phyloP scores from a whole-genome alignment of 108 stramenopile species.

The Schizochytrium sp. region DNA sequence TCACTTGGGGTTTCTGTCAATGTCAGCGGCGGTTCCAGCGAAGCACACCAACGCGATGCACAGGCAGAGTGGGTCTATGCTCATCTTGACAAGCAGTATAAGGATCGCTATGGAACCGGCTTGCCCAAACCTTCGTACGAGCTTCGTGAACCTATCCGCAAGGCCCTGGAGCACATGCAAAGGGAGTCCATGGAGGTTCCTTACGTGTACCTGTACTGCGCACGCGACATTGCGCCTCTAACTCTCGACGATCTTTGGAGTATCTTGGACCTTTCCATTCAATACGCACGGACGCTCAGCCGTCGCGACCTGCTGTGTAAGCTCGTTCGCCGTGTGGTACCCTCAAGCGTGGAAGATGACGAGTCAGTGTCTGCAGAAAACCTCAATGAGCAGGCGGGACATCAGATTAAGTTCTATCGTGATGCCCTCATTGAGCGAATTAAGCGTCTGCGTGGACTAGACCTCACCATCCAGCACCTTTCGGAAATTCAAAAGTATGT shows the following conservation, averaged over 20 bases:
- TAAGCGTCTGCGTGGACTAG: background rate
- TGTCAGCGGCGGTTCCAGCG: background rate
- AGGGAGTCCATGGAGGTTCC: constrained; percentile 26
- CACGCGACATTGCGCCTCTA: constrained; percentile 25
- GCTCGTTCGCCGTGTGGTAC: constrained; percentile 34
- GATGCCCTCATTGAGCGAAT: constrained; percentile 36
- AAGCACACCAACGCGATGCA: constrained; percentile 33
- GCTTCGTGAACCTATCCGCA: background rate
- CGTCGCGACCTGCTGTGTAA: constrained; percentile 29
- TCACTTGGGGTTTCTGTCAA: background rate
- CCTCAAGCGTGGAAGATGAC: background rate
- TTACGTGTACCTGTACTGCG: constrained; percentile 48
- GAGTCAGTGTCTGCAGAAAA: background rate
- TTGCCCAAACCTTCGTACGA: background rate
- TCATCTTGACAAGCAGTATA: constrained; percentile 21
- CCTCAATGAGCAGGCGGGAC: background rate
- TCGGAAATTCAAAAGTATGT: constrained; percentile 18
- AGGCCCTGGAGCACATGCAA: constrained; percentile 41
- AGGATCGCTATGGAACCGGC: background rate
- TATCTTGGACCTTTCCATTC: background rate
- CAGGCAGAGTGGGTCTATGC: constrained; percentile 41
- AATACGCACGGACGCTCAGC: constrained; percentile 19
- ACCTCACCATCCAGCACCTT: constrained; percentile 14
- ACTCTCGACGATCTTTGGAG: constrained; percentile 50
- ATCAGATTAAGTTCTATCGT: background rate